phyloP scores from a whole-genome alignment of 176 grass and related monocot genomes.

The Puya raimondii region DNA sequence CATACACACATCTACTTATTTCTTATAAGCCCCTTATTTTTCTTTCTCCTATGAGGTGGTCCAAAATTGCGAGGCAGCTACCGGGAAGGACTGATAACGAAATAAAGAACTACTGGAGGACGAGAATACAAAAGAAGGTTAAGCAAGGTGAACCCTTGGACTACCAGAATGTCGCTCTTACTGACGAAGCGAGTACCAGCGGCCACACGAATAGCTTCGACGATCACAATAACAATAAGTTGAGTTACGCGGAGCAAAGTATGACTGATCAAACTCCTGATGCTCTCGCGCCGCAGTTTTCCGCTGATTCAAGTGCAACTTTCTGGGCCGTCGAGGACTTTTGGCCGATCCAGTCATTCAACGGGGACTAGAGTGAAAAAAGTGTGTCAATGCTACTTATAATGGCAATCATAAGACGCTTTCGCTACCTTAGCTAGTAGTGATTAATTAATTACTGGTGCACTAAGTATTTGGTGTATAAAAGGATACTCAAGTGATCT shows the following conservation, averaged over 20 bases:
- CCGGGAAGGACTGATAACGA: constrained; percentile 56
- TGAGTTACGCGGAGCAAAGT: not conserved
- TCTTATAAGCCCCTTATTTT: not conserved
- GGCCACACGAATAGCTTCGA: constrained; percentile 17
- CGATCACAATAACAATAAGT: not conserved
- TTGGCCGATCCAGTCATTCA: constrained; percentile 6
- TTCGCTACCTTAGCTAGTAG: not conserved
- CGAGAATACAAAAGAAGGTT: constrained; percentile 39
- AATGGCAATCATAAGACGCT: not conserved
- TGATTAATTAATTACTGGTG: not conserved
- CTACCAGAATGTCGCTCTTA: constrained; percentile 2
- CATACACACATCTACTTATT: too few relatives aligned
- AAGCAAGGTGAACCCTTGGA: constrained; percentile 10
- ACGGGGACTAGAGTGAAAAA: not conserved
- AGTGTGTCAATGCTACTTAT: not conserved
- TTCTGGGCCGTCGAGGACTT: constrained; percentile 33
- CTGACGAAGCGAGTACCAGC: constrained; percentile 13
- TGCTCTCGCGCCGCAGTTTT: not conserved
- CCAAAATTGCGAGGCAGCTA: constrained; percentile 51
- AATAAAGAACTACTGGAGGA: constrained; percentile 68
- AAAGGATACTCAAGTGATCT: not conserved
- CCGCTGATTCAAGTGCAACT: not conserved
- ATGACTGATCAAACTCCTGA: not conserved
- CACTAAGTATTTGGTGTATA: not conserved
- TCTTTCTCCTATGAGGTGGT: constrained; percentile 29